A percentile compares a stretch with the other conserved stretches of the same genome.
Conservation (phyloP, 2,329 filamentous ascomycete species). For the Cadophora sp. region DNA sequence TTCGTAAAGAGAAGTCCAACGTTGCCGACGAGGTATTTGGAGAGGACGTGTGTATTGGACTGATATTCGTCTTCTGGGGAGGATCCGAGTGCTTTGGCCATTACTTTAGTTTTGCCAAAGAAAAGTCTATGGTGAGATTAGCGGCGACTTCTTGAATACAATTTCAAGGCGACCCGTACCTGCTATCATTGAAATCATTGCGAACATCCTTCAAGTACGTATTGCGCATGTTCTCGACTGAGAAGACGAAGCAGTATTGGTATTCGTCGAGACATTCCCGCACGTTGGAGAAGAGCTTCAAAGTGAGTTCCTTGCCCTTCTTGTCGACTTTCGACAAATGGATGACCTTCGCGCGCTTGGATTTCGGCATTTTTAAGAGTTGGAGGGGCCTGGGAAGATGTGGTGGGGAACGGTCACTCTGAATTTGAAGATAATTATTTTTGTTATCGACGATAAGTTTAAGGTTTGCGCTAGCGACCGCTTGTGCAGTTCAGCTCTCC, state of each 20-base stretch:
- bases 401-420: slow-evolving; percentile 3
- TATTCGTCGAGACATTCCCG: slow-evolving; percentile 85
- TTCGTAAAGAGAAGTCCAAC: slow-evolving; percentile 93
- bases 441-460: background rate
- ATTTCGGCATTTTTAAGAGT: slow-evolving; percentile 79
- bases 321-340: slow-evolving; percentile 91
- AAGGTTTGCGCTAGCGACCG: slow-evolving; percentile 7
- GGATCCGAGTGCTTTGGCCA: slow-evolving; percentile 90
- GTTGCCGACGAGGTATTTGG: slow-evolving; percentile 75
- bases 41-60: slow-evolving; percentile 75
- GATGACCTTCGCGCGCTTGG: slow-evolving; percentile 88
- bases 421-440: background rate
- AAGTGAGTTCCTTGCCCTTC: slow-evolving; percentile 88
- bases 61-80: slow-evolving; percentile 80
- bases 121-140: slow-evolving; percentile 70
- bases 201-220: slow-evolving; percentile 92
- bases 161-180: slow-evolving; percentile 57
- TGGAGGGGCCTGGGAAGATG: background rate
- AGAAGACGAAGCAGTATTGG: slow-evolving; percentile 91
- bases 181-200: slow-evolving; percentile 81
- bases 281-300: slow-evolving; percentile 86
- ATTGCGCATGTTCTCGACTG: slow-evolving; percentile 97
- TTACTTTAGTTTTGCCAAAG: slow-evolving; percentile 99
- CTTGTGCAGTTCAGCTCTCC: background rate
- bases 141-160: background rate